Conservation (phyloP, 345 rosid genomes). For the Lenwebbia sp. region DNA sequence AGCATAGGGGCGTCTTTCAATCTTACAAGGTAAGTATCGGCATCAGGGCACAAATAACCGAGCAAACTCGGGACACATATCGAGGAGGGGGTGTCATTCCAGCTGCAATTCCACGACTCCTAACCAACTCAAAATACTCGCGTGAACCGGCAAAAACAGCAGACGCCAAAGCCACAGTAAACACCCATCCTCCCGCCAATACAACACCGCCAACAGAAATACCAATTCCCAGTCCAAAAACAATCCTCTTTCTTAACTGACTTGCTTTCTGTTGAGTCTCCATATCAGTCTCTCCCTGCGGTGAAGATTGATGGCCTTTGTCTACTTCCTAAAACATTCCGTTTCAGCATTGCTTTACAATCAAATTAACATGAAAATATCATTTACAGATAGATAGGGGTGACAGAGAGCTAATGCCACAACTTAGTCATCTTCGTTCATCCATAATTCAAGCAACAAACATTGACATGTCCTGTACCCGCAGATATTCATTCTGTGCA, state of each 20-base stretch:
- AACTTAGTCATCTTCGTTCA: not conserved
- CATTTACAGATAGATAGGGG: not conserved
- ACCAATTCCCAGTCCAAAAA: slow-evolving; percentile 79
- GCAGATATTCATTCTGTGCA: not conserved
- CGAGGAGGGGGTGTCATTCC: slow-evolving; percentile 99
- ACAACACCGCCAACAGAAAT: slow-evolving; percentile 63
- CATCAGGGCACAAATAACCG: slow-evolving; percentile 74
- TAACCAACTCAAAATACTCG: slow-evolving; percentile 76
- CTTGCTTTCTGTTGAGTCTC: slow-evolving; percentile 32
- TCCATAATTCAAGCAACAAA: not conserved
- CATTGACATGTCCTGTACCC: not conserved
- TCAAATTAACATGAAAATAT: not conserved
- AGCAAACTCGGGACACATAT: slow-evolving; percentile 79
- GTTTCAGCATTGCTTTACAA: slow-evolving; percentile 7
- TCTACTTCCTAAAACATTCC: slow-evolving; percentile 37
- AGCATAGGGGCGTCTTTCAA: not conserved
- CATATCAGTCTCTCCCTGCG: slow-evolving; percentile 15
- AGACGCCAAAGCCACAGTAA: slow-evolving; percentile 48
- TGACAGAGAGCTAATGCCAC: not conserved
- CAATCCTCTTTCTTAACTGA: slow-evolving; percentile 54
- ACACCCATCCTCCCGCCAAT: slow-evolving; percentile 85
- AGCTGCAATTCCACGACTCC: slow-evolving; percentile 70
- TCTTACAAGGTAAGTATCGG: slow-evolving; percentile 80
- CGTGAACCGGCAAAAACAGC: slow-evolving; percentile 70
- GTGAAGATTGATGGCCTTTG: slow-evolving; percentile 15